These are phyloP conservation scores for Zygnema cylindricum DNA, from an alignment of 139 green algal genomes.

Conservation along the genomic window DNA sequence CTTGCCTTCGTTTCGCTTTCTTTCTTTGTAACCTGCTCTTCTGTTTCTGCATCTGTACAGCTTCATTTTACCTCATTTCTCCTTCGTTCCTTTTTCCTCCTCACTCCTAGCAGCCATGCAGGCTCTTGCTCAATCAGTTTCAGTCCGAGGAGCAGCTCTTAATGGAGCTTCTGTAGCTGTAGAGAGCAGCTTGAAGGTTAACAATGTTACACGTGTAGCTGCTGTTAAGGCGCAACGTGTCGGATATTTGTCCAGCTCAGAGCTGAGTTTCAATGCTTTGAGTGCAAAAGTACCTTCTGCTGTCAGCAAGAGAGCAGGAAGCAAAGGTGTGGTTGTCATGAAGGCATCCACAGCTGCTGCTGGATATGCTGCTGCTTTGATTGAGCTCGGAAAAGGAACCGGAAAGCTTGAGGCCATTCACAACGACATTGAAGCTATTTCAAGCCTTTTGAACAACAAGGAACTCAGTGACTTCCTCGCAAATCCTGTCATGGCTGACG, in stretches of 20 bases:
- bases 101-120: not conserved
- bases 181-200: not conserved
- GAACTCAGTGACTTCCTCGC: slow-evolving; percentile 81
- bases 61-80: not conserved
- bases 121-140: not conserved
- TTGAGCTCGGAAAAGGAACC: slow-evolving; percentile 87
- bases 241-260: not conserved
- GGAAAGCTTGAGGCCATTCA: slow-evolving; percentile 87
- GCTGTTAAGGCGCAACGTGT: not conserved
- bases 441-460: slow-evolving; percentile 60
- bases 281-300: slow-evolving; percentile 5
- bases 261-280: slow-evolving; percentile 9
- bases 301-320: not conserved
- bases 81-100: not conserved
- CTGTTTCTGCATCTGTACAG: not conserved
- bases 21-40: not conserved
- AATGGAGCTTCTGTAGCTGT: not conserved
- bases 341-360: slow-evolving; percentile 64
- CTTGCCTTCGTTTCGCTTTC: not conserved
- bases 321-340: slow-evolving; percentile 35
- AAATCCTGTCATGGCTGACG: slow-evolving; percentile 82
- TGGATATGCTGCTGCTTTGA: slow-evolving; percentile 92
- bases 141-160: not conserved
- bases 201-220: not conserved
- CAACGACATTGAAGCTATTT: slow-evolving; percentile 78